A percentile compares a stretch with the other conserved stretches of the same genome.
Conservation (phyloP, 2,329 filamentous ascomycete species). For the Calonectria montana region DNA sequence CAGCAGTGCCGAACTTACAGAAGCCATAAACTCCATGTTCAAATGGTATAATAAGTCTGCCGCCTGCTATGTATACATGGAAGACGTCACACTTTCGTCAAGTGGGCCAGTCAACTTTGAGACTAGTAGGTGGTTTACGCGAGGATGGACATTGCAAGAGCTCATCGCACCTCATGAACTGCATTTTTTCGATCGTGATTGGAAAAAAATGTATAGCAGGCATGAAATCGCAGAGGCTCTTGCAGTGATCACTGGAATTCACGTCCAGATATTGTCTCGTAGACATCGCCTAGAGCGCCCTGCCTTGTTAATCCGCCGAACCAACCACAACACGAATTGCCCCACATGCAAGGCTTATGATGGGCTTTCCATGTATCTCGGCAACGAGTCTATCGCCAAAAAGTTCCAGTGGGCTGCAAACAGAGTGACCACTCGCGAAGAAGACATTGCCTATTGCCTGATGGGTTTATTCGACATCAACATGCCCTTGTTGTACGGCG, state of each 20-base stretch:
- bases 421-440: constrained; percentile 43
- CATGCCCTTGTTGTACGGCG: constrained; percentile 51
- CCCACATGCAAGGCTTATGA: constrained; percentile 26
- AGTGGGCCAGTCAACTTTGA: constrained; percentile 26
- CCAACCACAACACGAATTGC: constrained; percentile 29
- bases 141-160: constrained; percentile 40
- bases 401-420: constrained; percentile 50
- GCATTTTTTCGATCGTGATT: constrained; percentile 39
- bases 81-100: constrained; percentile 30
- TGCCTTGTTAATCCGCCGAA: constrained; percentile 22
- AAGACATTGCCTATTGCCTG: constrained; percentile 49
- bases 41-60: constrained; percentile 37
- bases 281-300: constrained; percentile 11
- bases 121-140: constrained; percentile 38
- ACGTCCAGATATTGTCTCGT: constrained; percentile 2
- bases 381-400: constrained; percentile 39
- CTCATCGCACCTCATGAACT: constrained; percentile 38
- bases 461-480: constrained; percentile 49
- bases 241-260: constrained; percentile 35
- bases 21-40: constrained; percentile 41
- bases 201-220: constrained; percentile 32
- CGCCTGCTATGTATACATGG: constrained; percentile 36
- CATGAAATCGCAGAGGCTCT: constrained; percentile 28
- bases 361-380: background rate
- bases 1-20: constrained; percentile 39